These are phyloP conservation scores for Paratinospora sagittata DNA, from an alignment of 164 flowering plant species.

Conservation along the genomic window DNA sequence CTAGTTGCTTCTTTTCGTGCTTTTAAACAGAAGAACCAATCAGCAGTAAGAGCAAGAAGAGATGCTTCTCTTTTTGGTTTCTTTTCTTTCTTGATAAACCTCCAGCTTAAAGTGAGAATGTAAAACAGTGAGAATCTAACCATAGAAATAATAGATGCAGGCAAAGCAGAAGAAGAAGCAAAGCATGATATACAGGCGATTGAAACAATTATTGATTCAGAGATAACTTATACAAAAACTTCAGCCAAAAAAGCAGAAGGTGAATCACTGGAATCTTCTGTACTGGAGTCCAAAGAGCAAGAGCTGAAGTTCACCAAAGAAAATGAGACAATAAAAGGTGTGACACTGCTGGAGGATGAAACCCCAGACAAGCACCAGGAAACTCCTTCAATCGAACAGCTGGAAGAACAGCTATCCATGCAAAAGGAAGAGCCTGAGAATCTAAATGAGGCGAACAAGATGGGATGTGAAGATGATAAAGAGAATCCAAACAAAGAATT, in stretches of 20 bases:
- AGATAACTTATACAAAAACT: neutral
- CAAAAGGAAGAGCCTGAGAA: slow-evolving; percentile 2
- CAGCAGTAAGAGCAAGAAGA: slow-evolving; percentile 5
- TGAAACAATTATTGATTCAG: slow-evolving; percentile 9
- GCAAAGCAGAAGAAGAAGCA: slow-evolving; percentile 5
- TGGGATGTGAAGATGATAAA: neutral
- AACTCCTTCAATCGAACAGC: neutral
- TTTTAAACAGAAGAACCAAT: slow-evolving; percentile 9
- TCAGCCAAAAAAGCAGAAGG: slow-evolving; percentile 9
- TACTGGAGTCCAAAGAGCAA: slow-evolving; percentile 1
- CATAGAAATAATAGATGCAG: slow-evolving; percentile 3
- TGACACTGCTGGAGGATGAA: neutral
- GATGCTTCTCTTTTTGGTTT: neutral
- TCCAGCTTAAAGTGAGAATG: neutral
- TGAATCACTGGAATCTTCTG: neutral
- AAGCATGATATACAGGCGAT: slow-evolving; percentile 1
- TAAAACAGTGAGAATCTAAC: neutral
- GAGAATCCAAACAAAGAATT: neutral
- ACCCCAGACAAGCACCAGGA: neutral
- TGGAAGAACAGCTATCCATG: slow-evolving; percentile 5
- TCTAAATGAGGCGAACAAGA: neutral
- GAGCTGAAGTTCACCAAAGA: slow-evolving; percentile 2
- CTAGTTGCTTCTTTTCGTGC: slow-evolving; percentile 1
- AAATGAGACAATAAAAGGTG: neutral
- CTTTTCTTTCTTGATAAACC: slow-evolving; percentile 8